These are phyloP conservation scores for Allantophomopsis lycopodina DNA, from an alignment of 2,329 filamentous ascomycete species.

Conservation along the genomic window DNA sequence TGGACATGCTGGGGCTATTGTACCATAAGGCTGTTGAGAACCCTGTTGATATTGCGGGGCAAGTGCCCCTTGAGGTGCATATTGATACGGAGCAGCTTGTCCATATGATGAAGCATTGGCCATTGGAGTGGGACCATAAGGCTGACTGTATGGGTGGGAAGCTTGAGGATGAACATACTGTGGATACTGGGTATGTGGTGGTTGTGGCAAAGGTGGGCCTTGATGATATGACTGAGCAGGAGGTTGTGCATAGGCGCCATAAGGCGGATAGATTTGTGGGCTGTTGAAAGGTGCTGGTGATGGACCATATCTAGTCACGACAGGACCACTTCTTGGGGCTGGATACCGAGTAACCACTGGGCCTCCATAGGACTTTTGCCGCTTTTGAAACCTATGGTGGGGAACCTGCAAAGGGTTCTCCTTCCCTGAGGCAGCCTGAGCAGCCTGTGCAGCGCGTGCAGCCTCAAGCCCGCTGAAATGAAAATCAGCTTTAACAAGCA, in stretches of 20 bases:
- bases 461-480: slow-evolving; percentile 4
- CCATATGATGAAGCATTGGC: too few relatives aligned
- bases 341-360: slow-evolving; percentile 10
- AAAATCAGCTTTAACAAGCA: slow-evolving; percentile 1
- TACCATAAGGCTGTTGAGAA: slow-evolving; percentile 7
- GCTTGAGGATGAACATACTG: background rate
- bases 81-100: slow-evolving; percentile 3
- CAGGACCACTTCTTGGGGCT: slow-evolving; percentile 3
- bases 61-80: slow-evolving; percentile 7
- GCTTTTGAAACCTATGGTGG: slow-evolving; percentile 12
- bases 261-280: background rate
- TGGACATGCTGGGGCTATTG: background rate
- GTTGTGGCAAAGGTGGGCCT: background rate
- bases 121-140: too few relatives aligned
- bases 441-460: slow-evolving; percentile 4
- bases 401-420: slow-evolving; percentile 3
- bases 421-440: slow-evolving; percentile 1
- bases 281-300: slow-evolving; percentile 3
- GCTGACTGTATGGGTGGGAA: slow-evolving; percentile 6
- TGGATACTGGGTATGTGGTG: background rate
- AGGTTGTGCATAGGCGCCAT: slow-evolving; percentile 5
- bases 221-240: background rate
- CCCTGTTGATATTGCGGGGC: slow-evolving; percentile 7
- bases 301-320: slow-evolving; percentile 5
- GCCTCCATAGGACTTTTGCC: slow-evolving; percentile 12